Base-by-base conservation (phyloP, 1,139 yeast genomes). In the Hyphopichia burtonii region DNA sequence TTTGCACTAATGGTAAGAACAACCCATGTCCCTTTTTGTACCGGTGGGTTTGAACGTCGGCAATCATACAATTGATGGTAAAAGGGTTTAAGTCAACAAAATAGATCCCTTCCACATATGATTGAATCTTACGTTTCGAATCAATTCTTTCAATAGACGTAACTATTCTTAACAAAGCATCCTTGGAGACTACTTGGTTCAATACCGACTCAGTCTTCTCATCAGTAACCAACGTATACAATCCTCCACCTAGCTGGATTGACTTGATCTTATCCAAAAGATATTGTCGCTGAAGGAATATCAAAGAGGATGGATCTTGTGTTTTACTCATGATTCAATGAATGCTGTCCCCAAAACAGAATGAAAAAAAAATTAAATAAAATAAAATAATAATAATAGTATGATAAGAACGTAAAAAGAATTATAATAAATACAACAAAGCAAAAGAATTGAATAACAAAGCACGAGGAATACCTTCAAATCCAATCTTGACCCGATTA, bases 131-230 rank as follows among this genome's bases (percentile, higher is more conserved):
- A 38, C 77, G 54, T 30, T 55, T 56, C 18, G 56, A 63, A 46
- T 70, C 77, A 15, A 73, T 55, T 48, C 58, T 58, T 44, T 73
- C 78, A 11, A 73, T 56, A 3, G 73, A 61, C 2, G 78, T 68
- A 6, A 73, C 78, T 12, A 72, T 54, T 34, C 78, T 55, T 12
- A 73, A 54, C 33, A 73, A 50, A 34, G 60, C 64, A 34, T 68
- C 75, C 47, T 71, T 71, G 37, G 66, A 50, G 15, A 71, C 47
- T 23, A 71, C 69, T 40, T 60, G 61, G 44, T 60, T 59, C 38
- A 73, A 45, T n/a, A 66, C 52, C 4, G 63, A 41, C 51, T 71
- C 74, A 22, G 71, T 65, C 33, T 58, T 56, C 28, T 61, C 66
- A 48, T 73, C 78, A 28, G 71, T 52, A 16, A 73, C 57, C 45